These are phyloP conservation scores for Colletotrichum camelliae DNA, from an alignment of 2,329 filamentous ascomycete genomes.

Conservation along the genomic window DNA sequence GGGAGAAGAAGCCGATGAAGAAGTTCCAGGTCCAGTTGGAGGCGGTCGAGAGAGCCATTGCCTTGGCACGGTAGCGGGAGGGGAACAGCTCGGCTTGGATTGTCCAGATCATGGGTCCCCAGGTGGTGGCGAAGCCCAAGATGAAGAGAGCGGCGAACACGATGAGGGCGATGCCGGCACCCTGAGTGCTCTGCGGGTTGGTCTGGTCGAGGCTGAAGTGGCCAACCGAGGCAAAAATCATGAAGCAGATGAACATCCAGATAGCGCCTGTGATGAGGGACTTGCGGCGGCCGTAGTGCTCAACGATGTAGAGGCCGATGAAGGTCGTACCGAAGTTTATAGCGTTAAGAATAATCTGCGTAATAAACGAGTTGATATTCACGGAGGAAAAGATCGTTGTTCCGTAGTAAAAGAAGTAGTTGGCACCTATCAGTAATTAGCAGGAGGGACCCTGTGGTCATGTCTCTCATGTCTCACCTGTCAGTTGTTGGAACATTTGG, in stretches of 20 bases:
- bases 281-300: constrained; percentile 68
- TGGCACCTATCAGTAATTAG: constrained; percentile 60
- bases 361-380: constrained; percentile 64
- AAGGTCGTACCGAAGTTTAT: constrained; percentile 74
- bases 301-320: constrained; percentile 72
- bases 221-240: constrained; percentile 60
- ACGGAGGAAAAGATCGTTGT: constrained; percentile 56
- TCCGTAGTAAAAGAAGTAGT: constrained; percentile 71
- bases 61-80: constrained; percentile 63
- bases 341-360: constrained; percentile 69
- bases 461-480: too few species aligned
- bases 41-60: constrained; percentile 65
- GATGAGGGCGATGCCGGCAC: constrained; percentile 64
- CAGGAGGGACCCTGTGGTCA: too few species aligned
- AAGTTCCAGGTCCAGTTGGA: constrained; percentile 79
- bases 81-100: constrained; percentile 71
- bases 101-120: constrained; percentile 55
- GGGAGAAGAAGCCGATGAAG: constrained; percentile 77
- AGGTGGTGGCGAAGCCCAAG: constrained; percentile 62
- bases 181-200: constrained; percentile 37
- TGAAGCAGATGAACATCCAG: constrained; percentile 67
- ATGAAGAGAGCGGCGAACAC: constrained; percentile 70
- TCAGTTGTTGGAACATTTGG: constrained; percentile 67
- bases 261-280: constrained; percentile 66
- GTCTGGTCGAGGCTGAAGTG: constrained; percentile 50